A percentile compares a stretch with the other conserved stretches of the same genome.
phyloP scores from a whole-genome alignment of 176 grass and related monocot genomes.

The Hsuehochloa calcarea region DNA sequence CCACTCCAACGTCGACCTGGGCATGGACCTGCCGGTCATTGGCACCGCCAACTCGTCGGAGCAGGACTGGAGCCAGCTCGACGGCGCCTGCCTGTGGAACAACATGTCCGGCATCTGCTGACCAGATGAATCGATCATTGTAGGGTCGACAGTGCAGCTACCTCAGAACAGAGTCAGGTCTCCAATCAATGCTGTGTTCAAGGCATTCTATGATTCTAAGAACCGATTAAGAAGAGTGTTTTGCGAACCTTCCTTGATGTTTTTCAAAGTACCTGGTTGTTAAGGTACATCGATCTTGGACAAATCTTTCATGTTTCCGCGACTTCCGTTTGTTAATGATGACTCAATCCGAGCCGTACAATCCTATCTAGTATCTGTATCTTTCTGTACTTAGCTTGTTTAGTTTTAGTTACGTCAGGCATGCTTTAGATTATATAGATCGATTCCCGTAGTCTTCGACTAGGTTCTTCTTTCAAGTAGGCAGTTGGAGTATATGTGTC shows the following conservation, averaged over 20 bases:
- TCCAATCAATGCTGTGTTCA: neutral
- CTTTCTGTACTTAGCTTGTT: neutral
- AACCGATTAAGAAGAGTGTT: neutral
- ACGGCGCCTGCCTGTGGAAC: slow-evolving; percentile 38
- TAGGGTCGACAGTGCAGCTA: neutral
- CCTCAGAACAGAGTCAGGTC: neutral
- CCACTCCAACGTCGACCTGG: slow-evolving; percentile 13
- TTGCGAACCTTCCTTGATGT: slow-evolving; percentile 1
- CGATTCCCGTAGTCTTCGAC: neutral
- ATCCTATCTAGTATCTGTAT: neutral
- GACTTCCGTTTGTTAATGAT: neutral
- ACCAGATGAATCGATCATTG: neutral
- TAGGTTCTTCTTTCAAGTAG: neutral
- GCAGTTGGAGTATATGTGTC: neutral
- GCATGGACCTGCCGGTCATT: neutral
- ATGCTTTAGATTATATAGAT: neutral
- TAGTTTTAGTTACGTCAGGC: neutral
- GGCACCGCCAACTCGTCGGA: slow-evolving; percentile 9
- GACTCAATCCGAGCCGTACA: slow-evolving; percentile 5
- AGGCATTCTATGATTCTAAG: neutral
- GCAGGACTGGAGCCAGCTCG: slow-evolving; percentile 41
- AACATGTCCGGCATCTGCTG: slow-evolving; percentile 45
- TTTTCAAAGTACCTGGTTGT: neutral
- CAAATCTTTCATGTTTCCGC: slow-evolving; percentile 18
- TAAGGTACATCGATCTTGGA: slow-evolving; percentile 6